Evolutionary conservation across 306 rosid genomes (phyloP), one percentile per base, ranked within the genome.

Genomic region (Cicer pinnatifidum): DNA sequence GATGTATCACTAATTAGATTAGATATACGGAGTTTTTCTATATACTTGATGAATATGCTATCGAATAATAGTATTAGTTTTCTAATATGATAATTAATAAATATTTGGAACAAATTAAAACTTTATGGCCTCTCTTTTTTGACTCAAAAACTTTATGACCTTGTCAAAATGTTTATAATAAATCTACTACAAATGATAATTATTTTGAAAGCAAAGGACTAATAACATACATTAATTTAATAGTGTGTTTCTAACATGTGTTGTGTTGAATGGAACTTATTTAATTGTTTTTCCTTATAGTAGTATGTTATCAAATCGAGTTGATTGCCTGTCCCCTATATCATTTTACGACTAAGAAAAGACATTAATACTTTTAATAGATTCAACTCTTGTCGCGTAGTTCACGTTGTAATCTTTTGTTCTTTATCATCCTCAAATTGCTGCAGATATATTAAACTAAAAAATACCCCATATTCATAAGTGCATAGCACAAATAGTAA

Each of bases 241-340:
- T n/a, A 53, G 35, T 39, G 48, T 61, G 47, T 40, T 38, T 78
- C 64, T 56, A 61, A 38, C 50, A 71, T 52, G 73, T 54, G 43
- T 63, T 52, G 46, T 43, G 63, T 63, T 52, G 38, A 23, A 52
- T 38, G 37, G 4, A 61, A 64, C 53, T 7, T 47, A 20, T 38
- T 8, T 9, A 11, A 9, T 50, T 64, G 7, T 73, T 58, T 59
- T 67, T 45, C 4, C 60, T 35, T 39, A 79, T 71, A 28, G 35
- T 28, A 28, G 35, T 28, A 58, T 28, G 82, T 65, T 64, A 57
- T 78, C 60, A 64, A 71, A 76, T 67, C 61, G 52, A 77, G 69
- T 79, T 52, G 75, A 83, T 76, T 72, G 80, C 70, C 37, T 46
- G 84, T 87, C 86, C 78, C 82, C 78, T 28, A 23, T 51, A 59